Evolutionary conservation across 768 basidiomycete species (phyloP), one percentile per base, ranked within the genome.

Genomic region (Leccinum olivaceopallidum): DNA sequence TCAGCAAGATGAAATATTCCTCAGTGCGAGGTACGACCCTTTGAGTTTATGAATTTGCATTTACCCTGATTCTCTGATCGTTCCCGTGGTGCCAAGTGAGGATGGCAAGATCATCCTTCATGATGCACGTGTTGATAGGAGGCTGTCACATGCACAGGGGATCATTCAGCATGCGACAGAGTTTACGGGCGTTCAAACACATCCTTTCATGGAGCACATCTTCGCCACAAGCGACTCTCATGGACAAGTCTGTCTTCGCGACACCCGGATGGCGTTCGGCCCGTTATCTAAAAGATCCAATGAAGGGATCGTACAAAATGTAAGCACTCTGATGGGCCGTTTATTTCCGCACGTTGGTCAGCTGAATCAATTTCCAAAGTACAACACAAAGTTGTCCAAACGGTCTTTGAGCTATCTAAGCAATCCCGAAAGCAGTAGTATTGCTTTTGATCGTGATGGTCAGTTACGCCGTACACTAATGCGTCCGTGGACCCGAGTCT

Each of bases 181-280:
- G 66, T 83, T 88, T 56, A 87, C 87, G 0, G 82, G 84, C 44
- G 82, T 87, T 6, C 80, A 85, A 64, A 86, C 81, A 56, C 89
- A 93, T 67, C 91, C 91, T 13, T 68, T 62, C 32, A 83, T 87
- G 78, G 84, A 87, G 39, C 79, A 90, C 64, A 68, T 91, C 53
- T 92, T 93, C 63, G 81, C 81, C 6, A 88, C 86, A 4, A 83
- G 85, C 58, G 87, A 90, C 62, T 75, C 68, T 12, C 72, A 67
- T 16, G 89, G 90, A 5, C 72, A 74, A 24, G 85, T 91, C 4
- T 84, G 80, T 64, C 81, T 93, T 59, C 83, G 88, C 16, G 90
- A 93, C 71, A 74, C 76, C 16, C 79, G 90, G 13, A 91, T 90
- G 87, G 83, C 88, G 0, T 92, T 91, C 71, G 86, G 87, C 20